Evolutionary conservation across 257 asterid genomes (phyloP), one percentile per base, ranked within the genome.

Genomic region (Thymus mandschuricus): DNA sequence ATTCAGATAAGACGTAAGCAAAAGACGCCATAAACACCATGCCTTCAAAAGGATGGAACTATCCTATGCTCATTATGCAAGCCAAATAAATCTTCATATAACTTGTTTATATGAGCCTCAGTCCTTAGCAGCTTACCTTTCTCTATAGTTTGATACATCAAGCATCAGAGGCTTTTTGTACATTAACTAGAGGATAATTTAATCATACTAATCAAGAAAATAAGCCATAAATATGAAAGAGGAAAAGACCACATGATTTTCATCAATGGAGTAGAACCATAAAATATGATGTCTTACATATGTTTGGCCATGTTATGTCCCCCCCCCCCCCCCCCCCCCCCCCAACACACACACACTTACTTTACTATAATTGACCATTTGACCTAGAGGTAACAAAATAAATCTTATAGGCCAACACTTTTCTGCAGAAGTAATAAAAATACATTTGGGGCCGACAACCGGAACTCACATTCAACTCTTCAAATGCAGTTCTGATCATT

Each of bases 381-480:
- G 11, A 12, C 61, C 15, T 43, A 66, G 68, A 40, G 68, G 48
- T 38, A 48, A 62, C 21, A 3, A 76, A 64, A 52, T 11, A 70
- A 73, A 61, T 51, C 38, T 10, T 59, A 50, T 28, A 15, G 61
- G 29, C 29, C 49, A 73, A 66, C 74, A 50, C 3, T 38, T 38
- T 38, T 4, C 28, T 13, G 29, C 64, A 13, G 40, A 44, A 35
- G 29, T 5, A 41, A 63, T 1, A 38, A 45, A 64, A 21, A 21
- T 21, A 21, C 27, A 49, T 35, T 31, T 6, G 40, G 34, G 58
- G 63, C 15, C 35, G 41, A 58, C 54, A 54, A 10, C 43, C 56
- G 72, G 63, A 48, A 64, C 86, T 72, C 76, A 85, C 96, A 81
- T 76, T 84, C 80, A 78, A 61, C 69, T 90, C 89, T 78, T 86